These are phyloP conservation scores for Colletotrichum lentis DNA, from an alignment of 2,329 filamentous ascomycete species.

Conservation along the genomic window DNA sequence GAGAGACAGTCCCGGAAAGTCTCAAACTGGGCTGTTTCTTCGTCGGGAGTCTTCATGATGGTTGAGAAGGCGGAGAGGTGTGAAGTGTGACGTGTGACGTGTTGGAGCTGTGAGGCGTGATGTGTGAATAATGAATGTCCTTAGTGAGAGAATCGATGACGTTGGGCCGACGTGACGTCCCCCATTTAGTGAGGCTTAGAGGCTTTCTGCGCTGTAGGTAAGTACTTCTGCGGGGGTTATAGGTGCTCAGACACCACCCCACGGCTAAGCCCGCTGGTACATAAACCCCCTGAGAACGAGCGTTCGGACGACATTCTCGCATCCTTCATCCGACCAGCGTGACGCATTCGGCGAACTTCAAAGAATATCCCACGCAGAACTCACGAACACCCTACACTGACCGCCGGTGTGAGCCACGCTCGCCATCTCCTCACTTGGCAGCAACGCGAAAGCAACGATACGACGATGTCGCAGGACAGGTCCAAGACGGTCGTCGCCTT, in stretches of 20 bases:
- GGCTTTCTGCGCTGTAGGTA: not conserved
- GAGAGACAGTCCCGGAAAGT: constrained; percentile 80
- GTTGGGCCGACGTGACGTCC: constrained; percentile 12
- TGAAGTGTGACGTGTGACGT: not conserved
- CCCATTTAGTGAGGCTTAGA: constrained; percentile 14
- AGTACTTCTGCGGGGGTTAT: constrained; percentile 1
- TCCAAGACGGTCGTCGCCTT: constrained; percentile 68
- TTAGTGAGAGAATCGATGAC: constrained; percentile 21
- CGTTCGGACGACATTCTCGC: constrained; percentile 13
- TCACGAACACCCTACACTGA: not conserved
- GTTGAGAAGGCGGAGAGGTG: constrained; percentile 30
- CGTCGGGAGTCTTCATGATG: constrained; percentile 57
- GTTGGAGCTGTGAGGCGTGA: not conserved
- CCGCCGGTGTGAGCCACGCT: not conserved
- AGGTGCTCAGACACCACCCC: constrained; percentile 18
- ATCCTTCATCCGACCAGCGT: not conserved
- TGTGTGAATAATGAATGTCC: too few species aligned
- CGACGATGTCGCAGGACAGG: constrained; percentile 12
- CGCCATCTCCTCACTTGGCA: not conserved
- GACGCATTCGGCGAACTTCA: constrained; percentile 3
- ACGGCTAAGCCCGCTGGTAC: not conserved
- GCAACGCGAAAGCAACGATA: not conserved
- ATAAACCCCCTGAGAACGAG: not conserved
- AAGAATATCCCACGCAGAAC: not conserved
- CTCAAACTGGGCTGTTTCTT: constrained; percentile 47